Percentiles rank a stretch among this genome's conserved stretches.
These are phyloP conservation scores for Prillingera fragicola DNA, from an alignment of 1,284 basidiomycete genomes.

Conservation along the genomic window DNA sequence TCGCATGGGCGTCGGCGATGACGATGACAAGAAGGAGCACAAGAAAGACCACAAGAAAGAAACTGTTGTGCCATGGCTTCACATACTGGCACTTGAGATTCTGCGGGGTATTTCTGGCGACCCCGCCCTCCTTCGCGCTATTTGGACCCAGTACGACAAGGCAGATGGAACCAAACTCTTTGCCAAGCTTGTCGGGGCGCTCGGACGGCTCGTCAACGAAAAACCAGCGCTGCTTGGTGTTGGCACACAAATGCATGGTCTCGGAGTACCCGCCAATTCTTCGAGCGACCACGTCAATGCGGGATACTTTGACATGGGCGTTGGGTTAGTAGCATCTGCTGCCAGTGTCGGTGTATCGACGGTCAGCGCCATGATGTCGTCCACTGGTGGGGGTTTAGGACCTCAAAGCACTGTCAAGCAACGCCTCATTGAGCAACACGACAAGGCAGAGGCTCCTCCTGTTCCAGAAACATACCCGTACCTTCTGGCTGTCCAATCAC, in stretches of 20 bases:
- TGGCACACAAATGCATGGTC: constrained; percentile 68
- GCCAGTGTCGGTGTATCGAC: constrained; percentile 71
- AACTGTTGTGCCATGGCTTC: constrained; percentile 66
- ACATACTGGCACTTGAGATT: constrained; percentile 85
- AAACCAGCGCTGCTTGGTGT: constrained; percentile 77
- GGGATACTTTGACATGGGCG: constrained; percentile 60
- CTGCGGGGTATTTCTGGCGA: constrained; percentile 83
- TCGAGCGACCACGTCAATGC: constrained; percentile 23
- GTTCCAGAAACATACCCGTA: constrained; percentile 91
- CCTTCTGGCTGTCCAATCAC: constrained; percentile 80
- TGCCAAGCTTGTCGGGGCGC: constrained; percentile 67
- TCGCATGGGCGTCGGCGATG: constrained; percentile 67
- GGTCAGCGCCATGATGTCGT: constrained; percentile 61
- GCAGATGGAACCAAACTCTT: constrained; percentile 63
- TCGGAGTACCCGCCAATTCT: constrained; percentile 54
- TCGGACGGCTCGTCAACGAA: constrained; percentile 79
- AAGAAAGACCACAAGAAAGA: constrained; percentile 9
- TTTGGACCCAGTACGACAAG: constrained; percentile 77
- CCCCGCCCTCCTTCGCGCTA: constrained; percentile 66
- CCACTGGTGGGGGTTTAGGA: constrained; percentile 58
- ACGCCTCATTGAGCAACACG: constrained; percentile 91
- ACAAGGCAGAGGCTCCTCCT: constrained; percentile 87
- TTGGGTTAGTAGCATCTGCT: constrained; percentile 75
- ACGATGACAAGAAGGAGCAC: constrained; percentile 27
- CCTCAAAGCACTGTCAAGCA: constrained; percentile 73